phyloP scores from a whole-genome alignment of 768 basidiomycete species.

The Pulveroboletus sp. region DNA sequence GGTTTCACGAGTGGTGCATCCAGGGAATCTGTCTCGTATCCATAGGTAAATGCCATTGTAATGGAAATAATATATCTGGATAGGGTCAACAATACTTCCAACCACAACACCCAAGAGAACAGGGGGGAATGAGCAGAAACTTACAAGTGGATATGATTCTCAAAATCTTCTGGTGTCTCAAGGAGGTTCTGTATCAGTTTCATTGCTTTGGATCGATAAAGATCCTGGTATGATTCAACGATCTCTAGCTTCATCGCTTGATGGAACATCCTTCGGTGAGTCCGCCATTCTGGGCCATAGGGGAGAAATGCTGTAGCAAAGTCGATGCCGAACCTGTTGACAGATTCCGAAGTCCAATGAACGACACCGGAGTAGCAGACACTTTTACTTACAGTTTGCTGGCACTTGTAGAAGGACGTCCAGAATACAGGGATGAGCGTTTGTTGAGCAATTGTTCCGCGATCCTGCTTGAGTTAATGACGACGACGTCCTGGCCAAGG shows the following conservation, averaged over 20 bases:
- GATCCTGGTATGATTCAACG: conserved; percentile 16
- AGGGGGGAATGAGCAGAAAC: background rate
- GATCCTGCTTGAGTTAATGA: conserved; percentile 25
- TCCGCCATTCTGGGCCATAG: conserved; percentile 26
- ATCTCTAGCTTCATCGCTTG: conserved; percentile 22
- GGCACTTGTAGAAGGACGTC: conserved; percentile 19
- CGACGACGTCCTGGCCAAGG: conserved; percentile 22
- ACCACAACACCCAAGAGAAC: background rate
- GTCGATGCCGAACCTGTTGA: conserved; percentile 25
- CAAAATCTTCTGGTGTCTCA: conserved; percentile 21
- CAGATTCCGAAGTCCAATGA: background rate
- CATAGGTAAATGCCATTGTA: conserved; percentile 29
- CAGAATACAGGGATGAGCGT: conserved; percentile 28
- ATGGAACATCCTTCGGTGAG: conserved; percentile 27
- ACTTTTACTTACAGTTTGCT: conserved; percentile 19
- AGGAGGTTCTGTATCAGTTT: conserved; percentile 19
- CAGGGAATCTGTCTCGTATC: conserved; percentile 25
- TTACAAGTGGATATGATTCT: conserved; percentile 24
- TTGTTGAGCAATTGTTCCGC: conserved; percentile 28
- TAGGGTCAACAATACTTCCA: background rate
- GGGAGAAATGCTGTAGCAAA: conserved; percentile 28
- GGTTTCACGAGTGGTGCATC: conserved; percentile 26
- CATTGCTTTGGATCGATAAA: conserved; percentile 20
- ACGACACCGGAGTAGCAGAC: background rate
- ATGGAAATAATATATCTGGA: conserved; percentile 29